phyloP scores from a whole-genome alignment of 257 asterid species.

The Penstemon eatonii region DNA sequence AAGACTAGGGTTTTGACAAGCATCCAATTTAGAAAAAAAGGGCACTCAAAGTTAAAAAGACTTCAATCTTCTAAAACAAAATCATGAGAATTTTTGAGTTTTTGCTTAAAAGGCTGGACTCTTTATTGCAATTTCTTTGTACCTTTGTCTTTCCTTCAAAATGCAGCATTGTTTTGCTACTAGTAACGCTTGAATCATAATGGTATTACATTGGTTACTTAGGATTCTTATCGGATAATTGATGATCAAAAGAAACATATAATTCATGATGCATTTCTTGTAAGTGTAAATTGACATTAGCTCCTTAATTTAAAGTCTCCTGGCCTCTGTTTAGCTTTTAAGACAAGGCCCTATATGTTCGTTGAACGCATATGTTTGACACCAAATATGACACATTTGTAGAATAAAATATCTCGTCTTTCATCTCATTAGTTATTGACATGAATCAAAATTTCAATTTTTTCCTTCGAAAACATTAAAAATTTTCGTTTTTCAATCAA shows the following conservation, averaged over 20 bases:
- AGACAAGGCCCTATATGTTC: too few relatives aligned
- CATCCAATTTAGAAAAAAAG: slow-evolving; percentile 15
- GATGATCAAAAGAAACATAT: not conserved
- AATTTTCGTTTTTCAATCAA: too few relatives aligned
- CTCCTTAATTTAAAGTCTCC: too few relatives aligned
- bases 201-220: not conserved
- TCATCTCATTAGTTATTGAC: too few relatives aligned
- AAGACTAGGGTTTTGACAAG: slow-evolving; percentile 27
- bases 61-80: slow-evolving; percentile 34
- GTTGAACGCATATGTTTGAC: too few relatives aligned
- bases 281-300: too few relatives aligned
- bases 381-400: too few relatives aligned
- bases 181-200: not conserved
- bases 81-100: slow-evolving; percentile 26
- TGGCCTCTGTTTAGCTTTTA: too few relatives aligned
- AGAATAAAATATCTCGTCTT: too few relatives aligned
- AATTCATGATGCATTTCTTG: not conserved
- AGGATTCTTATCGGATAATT: not conserved
- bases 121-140: slow-evolving; percentile 17
- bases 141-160: slow-evolving; percentile 30
- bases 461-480: too few relatives aligned
- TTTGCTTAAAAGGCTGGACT: slow-evolving; percentile 30
- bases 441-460: too few relatives aligned
- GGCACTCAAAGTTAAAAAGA: slow-evolving; percentile 22
- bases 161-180: slow-evolving; percentile 21